phyloP scores from a whole-genome alignment of 352 stramenopile genomes.

The Globisporangium nodosum region DNA sequence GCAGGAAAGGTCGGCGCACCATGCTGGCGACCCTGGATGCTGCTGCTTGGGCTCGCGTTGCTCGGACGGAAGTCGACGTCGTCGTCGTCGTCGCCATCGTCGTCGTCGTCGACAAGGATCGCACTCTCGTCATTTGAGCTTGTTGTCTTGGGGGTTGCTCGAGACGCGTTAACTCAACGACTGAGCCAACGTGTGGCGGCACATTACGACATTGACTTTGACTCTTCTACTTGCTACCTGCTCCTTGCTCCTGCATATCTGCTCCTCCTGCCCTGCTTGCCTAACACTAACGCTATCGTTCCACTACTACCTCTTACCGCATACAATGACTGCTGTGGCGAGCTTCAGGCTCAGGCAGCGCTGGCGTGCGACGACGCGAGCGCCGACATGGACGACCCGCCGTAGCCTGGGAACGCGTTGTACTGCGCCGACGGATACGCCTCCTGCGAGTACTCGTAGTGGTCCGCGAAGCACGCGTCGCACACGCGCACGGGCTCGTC shows the following conservation, averaged over 20 bases:
- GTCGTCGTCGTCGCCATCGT: too few species aligned
- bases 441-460: conserved; percentile 40
- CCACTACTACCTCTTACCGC: neutral
- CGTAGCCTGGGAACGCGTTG: conserved; percentile 7
- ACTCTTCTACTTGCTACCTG: neutral
- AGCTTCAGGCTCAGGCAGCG: conserved; percentile 3
- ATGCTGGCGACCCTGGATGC: neutral
- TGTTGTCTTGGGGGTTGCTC: too few species aligned
- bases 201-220: too few species aligned
- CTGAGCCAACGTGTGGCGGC: too few species aligned
- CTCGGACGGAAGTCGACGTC: neutral
- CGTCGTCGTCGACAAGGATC: too few species aligned
- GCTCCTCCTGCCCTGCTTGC: too few species aligned
- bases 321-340: neutral
- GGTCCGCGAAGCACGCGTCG: conserved; percentile 79
- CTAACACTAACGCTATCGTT: too few species aligned
- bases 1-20: neutral
- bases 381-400: conserved; percentile 6
- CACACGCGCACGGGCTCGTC: conserved; percentile 82
- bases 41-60: neutral
- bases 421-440: conserved; percentile 14
- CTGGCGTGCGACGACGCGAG: conserved; percentile 13
- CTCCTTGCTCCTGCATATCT: neutral
- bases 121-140: too few species aligned
- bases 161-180: too few species aligned